Evolutionary conservation across 192 early-diverging fungal species (phyloP).

Genomic region (Backusella psychrophila): DNA sequence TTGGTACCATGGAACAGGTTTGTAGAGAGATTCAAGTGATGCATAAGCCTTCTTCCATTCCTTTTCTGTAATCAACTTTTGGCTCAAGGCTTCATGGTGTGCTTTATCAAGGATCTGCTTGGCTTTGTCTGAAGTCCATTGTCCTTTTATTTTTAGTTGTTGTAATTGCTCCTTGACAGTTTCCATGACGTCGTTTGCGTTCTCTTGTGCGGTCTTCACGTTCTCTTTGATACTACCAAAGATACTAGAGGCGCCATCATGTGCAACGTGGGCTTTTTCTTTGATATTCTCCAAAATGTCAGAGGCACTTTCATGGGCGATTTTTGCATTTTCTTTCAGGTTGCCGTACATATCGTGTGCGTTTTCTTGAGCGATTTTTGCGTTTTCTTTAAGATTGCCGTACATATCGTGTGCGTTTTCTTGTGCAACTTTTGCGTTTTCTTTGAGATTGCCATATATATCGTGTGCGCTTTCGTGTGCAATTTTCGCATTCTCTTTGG

Average conservation of each 20-base stretch:
- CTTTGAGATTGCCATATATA: not conserved
- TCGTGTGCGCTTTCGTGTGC: not conserved
- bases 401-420: not conserved
- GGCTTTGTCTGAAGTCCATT: not conserved
- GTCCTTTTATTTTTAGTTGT: not conserved
- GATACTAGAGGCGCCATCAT: not conserved
- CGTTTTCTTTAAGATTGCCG: not conserved
- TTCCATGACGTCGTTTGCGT: not conserved
- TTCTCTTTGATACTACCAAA: not conserved
- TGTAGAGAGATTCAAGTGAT: not conserved
- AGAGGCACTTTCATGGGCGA: not conserved
- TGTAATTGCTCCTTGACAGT: constrained; percentile 1
- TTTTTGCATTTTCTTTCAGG: not conserved
- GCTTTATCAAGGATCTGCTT: not conserved
- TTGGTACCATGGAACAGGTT: constrained; percentile 14
- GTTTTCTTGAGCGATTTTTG: not conserved
- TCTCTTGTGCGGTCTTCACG: not conserved
- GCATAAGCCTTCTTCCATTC: constrained; percentile 10
- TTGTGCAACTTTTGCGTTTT: not conserved
- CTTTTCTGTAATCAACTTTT: constrained; percentile 7
- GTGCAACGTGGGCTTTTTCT: not conserved
- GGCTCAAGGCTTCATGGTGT: not conserved
- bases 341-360: not conserved
- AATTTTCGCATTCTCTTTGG: not conserved
- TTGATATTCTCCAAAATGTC: not conserved